These are phyloP conservation scores for Viridothelium virens DNA, from an alignment of 495 filamentous ascomycete genomes.

Conservation along the genomic window DNA sequence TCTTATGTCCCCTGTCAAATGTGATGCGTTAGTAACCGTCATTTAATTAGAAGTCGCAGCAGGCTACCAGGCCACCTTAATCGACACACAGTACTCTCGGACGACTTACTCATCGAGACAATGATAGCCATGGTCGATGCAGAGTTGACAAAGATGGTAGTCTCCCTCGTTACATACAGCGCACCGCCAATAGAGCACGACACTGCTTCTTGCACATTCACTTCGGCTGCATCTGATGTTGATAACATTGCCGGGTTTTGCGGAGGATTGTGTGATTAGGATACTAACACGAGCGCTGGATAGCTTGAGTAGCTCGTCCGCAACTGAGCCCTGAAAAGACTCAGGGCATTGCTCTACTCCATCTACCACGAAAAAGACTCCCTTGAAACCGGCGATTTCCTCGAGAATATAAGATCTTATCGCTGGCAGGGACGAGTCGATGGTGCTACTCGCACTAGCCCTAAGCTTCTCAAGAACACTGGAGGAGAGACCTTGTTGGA, in stretches of 20 bases:
- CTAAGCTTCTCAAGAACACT: not conserved
- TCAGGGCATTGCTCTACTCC: not conserved
- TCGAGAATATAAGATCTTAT: not conserved
- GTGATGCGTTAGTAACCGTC: not conserved
- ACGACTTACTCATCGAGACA: conserved; percentile 7
- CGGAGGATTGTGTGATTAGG: not conserved
- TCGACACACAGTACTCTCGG: not conserved
- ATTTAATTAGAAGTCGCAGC: not conserved
- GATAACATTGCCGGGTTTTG: not conserved
- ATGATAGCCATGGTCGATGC: conserved; percentile 4
- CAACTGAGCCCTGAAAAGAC: not conserved
- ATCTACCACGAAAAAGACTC: not conserved
- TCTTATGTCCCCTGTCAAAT: not conserved
- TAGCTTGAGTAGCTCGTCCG: not conserved
- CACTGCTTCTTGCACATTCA: not conserved
- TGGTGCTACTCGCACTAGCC: not conserved
- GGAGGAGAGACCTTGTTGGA: not conserved
- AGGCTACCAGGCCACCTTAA: not conserved
- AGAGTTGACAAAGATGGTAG: conserved; percentile 14
- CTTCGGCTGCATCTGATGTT: not conserved
- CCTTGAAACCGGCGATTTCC: not conserved
- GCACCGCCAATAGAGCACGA: conserved; percentile 15
- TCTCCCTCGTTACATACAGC: not conserved
- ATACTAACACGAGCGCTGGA: not conserved
- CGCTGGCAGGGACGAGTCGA: not conserved